Evolutionary conservation across 495 filamentous ascomycete species (phyloP).

Genomic region (Xylaria acuta): DNA sequence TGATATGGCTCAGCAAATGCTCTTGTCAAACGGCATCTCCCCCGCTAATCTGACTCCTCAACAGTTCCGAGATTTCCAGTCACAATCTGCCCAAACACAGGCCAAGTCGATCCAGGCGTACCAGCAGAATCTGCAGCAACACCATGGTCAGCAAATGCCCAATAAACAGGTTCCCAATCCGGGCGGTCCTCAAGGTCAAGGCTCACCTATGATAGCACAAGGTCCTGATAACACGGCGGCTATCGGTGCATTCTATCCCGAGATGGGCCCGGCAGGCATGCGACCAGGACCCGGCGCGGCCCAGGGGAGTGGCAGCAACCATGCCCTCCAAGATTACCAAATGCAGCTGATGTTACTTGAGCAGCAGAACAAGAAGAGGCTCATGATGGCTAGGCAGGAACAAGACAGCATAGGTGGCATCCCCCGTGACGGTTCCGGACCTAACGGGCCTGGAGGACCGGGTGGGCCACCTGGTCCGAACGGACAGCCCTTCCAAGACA

Average conservation of each 20-base stretch:
- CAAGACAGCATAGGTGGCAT: conserved; percentile 74
- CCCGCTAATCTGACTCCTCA: conserved; percentile 73
- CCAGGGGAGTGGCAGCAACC: conserved; percentile 72
- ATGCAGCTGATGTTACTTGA: conserved; percentile 99
- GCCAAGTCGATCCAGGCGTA: conserved; percentile 86
- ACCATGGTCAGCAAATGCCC: conserved; percentile 79
- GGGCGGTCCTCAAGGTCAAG: conserved; percentile 64
- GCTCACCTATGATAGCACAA: conserved; percentile 78
- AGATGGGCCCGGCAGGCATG: conserved; percentile 60
- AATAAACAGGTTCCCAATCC: conserved; percentile 65
- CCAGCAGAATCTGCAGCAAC: conserved; percentile 79
- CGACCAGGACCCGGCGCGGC: conserved; percentile 61
- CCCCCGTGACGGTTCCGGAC: conserved; percentile 54
- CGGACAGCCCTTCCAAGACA: conserved; percentile 64
- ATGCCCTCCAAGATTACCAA: conserved; percentile 97
- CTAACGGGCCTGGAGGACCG: conserved; percentile 52
- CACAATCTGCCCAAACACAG: conserved; percentile 65
- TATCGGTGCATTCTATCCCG: conserved; percentile 70
- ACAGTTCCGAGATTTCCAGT: conserved; percentile 76
- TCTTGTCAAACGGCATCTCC: conserved; percentile 79
- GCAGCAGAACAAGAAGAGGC: conserved; percentile 96
- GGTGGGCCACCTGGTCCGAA: conserved; percentile 62
- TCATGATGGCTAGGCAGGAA: conserved; percentile 97
- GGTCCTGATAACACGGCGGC: conserved; percentile 69
- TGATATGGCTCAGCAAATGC: conserved; percentile 57